These are phyloP conservation scores for Alternaria gaisen DNA, from an alignment of 2,329 filamentous ascomycete species.

Conservation along the genomic window DNA sequence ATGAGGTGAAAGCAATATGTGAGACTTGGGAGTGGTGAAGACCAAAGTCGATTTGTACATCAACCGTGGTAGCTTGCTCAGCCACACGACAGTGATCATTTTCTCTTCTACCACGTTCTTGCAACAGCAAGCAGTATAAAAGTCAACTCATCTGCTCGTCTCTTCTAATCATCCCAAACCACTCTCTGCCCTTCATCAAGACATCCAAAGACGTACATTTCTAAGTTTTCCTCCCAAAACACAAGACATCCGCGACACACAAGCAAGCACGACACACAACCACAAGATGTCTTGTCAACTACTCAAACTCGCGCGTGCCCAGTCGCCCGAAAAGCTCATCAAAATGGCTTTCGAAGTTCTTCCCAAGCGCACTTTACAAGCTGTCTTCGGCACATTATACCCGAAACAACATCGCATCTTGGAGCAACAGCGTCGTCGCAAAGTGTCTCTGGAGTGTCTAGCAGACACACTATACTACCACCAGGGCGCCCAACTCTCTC, in stretches of 20 bases:
- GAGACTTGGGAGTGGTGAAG: background rate
- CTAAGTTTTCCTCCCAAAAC: background rate
- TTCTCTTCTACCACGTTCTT: background rate
- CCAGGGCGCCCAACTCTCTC: background rate
- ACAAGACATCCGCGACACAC: background rate
- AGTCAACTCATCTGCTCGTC: background rate
- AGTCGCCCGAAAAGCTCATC: background rate
- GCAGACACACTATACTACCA: conserved; percentile 6
- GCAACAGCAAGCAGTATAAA: background rate
- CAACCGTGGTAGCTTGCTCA: background rate
- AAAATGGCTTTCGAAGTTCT: background rate
- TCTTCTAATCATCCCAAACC: background rate
- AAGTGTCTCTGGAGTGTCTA: background rate
- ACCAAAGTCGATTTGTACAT: background rate
- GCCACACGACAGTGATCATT: background rate
- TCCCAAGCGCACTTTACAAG: background rate
- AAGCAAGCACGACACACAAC: background rate
- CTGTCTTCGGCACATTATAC: background rate
- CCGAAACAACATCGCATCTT: background rate
- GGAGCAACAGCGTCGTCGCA: background rate
- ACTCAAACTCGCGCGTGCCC: background rate
- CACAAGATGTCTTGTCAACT: conserved; percentile 1
- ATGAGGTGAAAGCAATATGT: background rate
- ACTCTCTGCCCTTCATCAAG: background rate
- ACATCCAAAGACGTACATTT: background rate